phyloP scores from a whole-genome alignment of 352 stramenopile species.

The Pilasporangium apinafurcum region DNA sequence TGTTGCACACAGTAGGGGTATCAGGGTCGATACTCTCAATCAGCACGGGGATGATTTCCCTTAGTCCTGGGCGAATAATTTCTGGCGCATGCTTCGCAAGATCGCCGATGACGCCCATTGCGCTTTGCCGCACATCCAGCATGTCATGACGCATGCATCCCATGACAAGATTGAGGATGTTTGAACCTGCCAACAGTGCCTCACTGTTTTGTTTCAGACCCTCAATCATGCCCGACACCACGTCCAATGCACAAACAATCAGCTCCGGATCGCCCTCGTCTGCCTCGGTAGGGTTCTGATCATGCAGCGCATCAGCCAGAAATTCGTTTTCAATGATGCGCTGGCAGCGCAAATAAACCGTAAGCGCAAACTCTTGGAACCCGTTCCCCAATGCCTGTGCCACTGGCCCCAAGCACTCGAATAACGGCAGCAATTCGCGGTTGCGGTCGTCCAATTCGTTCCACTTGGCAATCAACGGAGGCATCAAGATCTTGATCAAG shows the following conservation, averaged over 20 bases:
- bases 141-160: constrained; percentile 83
- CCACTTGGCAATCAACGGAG: constrained; percentile 91
- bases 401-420: constrained; percentile 87
- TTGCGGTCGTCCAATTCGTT: constrained; percentile 73
- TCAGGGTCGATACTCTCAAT: constrained; percentile 88
- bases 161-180: constrained; percentile 86
- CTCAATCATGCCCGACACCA: constrained; percentile 88
- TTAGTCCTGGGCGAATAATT: constrained; percentile 66
- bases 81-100: constrained; percentile 79
- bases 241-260: constrained; percentile 83
- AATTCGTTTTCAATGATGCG: constrained; percentile 82
- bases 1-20: constrained; percentile 89
- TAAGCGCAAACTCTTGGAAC: constrained; percentile 86
- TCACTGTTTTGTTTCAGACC: constrained; percentile 74
- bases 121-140: constrained; percentile 84
- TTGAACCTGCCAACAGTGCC: constrained; percentile 68
- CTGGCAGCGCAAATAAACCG: constrained; percentile 75
- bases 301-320: constrained; percentile 71
- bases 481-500: constrained; percentile 91
- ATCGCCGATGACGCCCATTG: constrained; percentile 87
- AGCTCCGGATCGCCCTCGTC: constrained; percentile 88
- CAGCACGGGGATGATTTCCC: constrained; percentile 72
- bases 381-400: constrained; percentile 76
- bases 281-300: constrained; percentile 70
- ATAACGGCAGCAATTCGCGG: constrained; percentile 79